Percentiles rank a stretch among this genome's conserved stretches.
Evolutionary conservation across 805 yeast species (phyloP).

Genomic region (Kregervanrija pseudodelftensis): DNA sequence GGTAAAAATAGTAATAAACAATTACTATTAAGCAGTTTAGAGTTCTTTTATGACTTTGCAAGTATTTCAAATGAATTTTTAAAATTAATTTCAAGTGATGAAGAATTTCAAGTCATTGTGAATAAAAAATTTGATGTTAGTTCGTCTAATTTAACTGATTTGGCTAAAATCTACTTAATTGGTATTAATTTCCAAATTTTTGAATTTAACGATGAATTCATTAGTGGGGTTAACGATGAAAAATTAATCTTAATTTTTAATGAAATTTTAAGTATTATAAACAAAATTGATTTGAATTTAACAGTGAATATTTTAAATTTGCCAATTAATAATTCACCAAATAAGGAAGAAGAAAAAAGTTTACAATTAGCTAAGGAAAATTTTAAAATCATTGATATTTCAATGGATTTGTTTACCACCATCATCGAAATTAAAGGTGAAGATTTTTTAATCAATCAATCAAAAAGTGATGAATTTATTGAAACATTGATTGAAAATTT

Average conservation of each 20-base stretch:
- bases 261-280: conserved; percentile 19
- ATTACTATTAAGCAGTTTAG: conserved; percentile 15
- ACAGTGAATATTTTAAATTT: conserved; percentile 10
- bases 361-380: conserved; percentile 41
- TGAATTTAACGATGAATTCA: conserved; percentile 21
- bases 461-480: conserved; percentile 12
- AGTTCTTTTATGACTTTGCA: conserved; percentile 25
- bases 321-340: conserved; percentile 5
- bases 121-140: neutral
- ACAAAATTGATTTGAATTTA: conserved; percentile 11
- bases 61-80: conserved; percentile 23
- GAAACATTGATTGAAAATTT: conserved; percentile 17
- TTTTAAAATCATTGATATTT: conserved; percentile 58
- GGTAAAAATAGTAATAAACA: conserved; percentile 26
- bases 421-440: conserved; percentile 48
- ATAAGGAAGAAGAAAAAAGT: conserved; percentile 22
- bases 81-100: conserved; percentile 13
- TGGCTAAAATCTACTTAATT: conserved; percentile 19
- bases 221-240: conserved; percentile 9
- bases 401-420: conserved; percentile 72
- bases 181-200: conserved; percentile 26
- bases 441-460: conserved; percentile 1
- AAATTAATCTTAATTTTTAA: too few relatives aligned
- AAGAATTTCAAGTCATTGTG: conserved; percentile 3
- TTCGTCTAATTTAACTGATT: conserved; percentile 4